Evolutionary conservation across 2,329 filamentous ascomycete genomes (phyloP).

Genomic region (Talaromyces sp.): DNA sequence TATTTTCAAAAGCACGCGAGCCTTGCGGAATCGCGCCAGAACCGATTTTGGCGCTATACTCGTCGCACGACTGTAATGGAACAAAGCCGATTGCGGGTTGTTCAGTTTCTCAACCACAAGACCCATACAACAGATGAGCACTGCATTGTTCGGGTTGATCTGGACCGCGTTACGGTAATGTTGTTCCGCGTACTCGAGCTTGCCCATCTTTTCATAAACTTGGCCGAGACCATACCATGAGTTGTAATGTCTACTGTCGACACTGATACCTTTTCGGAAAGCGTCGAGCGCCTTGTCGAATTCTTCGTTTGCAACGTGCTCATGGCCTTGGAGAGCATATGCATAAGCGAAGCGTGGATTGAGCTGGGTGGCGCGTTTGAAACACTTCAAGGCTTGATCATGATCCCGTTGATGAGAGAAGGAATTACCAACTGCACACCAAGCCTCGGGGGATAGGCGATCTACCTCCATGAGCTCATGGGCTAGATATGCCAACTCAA

Average conservation of each 20-base stretch:
- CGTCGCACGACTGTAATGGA: slow-evolving; percentile 77
- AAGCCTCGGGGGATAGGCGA: slow-evolving; percentile 87
- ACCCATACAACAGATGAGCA: slow-evolving; percentile 89
- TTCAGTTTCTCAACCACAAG: slow-evolving; percentile 85
- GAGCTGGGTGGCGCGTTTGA: slow-evolving; percentile 88
- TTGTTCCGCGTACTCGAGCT: slow-evolving; percentile 82
- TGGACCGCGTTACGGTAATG: slow-evolving; percentile 84
- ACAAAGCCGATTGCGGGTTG: slow-evolving; percentile 71
- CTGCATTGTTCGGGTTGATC: slow-evolving; percentile 92
- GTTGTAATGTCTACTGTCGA: slow-evolving; percentile 89
- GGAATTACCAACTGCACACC: slow-evolving; percentile 92
- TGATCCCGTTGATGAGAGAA: slow-evolving; percentile 91
- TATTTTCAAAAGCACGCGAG: slow-evolving; percentile 76
- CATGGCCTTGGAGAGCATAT: slow-evolving; percentile 92
- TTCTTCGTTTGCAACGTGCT: slow-evolving; percentile 93
- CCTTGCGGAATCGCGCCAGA: slow-evolving; percentile 88
- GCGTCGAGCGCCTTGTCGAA: slow-evolving; percentile 89
- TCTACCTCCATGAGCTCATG: slow-evolving; percentile 85
- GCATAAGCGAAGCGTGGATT: slow-evolving; percentile 90
- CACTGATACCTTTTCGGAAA: slow-evolving; percentile 80
- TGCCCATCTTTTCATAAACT: slow-evolving; percentile 86
- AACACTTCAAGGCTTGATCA: slow-evolving; percentile 89
- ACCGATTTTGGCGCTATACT: slow-evolving; percentile 76
- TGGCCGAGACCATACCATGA: slow-evolving; percentile 88
- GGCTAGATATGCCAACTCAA: slow-evolving; percentile 84